A percentile compares a stretch with the other conserved stretches of the same genome.
phyloP scores from a whole-genome alignment of 352 stramenopile species.

The Albugo candida region DNA sequence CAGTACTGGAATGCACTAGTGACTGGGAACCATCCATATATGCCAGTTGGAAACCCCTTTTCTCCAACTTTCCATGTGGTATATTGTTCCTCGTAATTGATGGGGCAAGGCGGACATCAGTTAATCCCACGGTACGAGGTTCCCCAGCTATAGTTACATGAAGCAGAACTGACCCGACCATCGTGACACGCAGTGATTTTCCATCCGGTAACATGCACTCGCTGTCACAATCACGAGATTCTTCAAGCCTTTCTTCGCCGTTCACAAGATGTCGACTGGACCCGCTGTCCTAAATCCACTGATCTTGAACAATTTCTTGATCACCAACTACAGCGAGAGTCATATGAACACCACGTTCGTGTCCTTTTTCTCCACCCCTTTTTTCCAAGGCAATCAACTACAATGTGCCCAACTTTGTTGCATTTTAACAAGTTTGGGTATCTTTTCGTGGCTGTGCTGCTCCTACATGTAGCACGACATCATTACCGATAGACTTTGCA shows the following conservation, averaged over 20 bases:
- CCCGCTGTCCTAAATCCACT: neutral
- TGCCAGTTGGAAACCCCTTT: neutral
- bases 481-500: neutral
- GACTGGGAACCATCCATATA: neutral
- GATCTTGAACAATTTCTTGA: neutral
- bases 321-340: neutral
- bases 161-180: neutral
- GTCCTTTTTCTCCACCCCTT: neutral
- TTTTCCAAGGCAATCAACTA: neutral
- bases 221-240: neutral
- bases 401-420: neutral
- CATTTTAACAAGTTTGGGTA: neutral
- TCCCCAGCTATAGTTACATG: neutral
- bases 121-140: neutral
- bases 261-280: neutral
- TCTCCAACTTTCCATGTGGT: neutral
- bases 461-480: neutral
- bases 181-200: no score
- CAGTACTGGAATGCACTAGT: neutral
- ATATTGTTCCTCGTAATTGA: neutral
- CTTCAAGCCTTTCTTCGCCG: neutral
- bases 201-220: neutral
- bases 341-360: neutral
- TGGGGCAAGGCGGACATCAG: neutral
- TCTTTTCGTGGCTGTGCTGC: neutral